Conservation (phyloP, 495 filamentous ascomycete genomes). For the Penicillium alfredii region DNA sequence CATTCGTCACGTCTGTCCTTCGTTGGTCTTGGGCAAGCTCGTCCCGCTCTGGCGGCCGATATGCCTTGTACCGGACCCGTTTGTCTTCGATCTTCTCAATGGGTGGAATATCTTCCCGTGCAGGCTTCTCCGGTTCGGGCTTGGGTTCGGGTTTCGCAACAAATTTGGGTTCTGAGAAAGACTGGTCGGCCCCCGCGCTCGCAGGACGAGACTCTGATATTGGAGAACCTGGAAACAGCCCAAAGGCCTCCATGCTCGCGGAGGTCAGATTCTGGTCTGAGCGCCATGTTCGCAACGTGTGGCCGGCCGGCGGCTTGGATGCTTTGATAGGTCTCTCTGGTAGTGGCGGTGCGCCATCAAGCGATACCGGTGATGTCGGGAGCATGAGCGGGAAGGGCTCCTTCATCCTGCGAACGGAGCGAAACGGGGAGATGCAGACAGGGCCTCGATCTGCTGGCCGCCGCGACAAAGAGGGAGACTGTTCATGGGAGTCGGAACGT, state of each 20-base stretch:
- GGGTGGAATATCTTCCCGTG: slow-evolving; percentile 1
- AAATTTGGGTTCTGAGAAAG: slow-evolving; percentile 28
- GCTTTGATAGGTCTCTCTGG: slow-evolving; percentile 12
- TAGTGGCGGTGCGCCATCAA: slow-evolving; percentile 19
- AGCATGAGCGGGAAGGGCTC: slow-evolving; percentile 41
- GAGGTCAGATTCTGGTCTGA: slow-evolving; percentile 38
- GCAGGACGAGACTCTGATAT: slow-evolving; percentile 33
- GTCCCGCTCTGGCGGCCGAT: slow-evolving; percentile 11
- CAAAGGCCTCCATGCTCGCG: slow-evolving; percentile 32
- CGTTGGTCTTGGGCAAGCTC: slow-evolving; percentile 5
- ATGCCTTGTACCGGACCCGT: slow-evolving; percentile 9
- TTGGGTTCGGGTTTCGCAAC: slow-evolving; percentile 6
- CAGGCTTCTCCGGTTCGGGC: slow-evolving; percentile 7
- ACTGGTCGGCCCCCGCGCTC: slow-evolving; percentile 24
- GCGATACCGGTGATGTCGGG: slow-evolving; percentile 29
- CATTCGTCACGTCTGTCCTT: slow-evolving; percentile 24
- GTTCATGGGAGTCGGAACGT: slow-evolving; percentile 21
- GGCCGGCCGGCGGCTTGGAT: slow-evolving; percentile 15
- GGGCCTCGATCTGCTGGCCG: slow-evolving; percentile 23
- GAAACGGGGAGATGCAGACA: slow-evolving; percentile 36
- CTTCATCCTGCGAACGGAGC: slow-evolving; percentile 44
- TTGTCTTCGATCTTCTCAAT: slow-evolving; percentile 1
- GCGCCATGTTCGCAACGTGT: slow-evolving; percentile 35
- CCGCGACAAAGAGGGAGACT: slow-evolving; percentile 23
- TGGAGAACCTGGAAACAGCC: slow-evolving; percentile 39